These are phyloP conservation scores for Cryptococcus depauperatus DNA, from an alignment of 1,284 basidiomycete genomes.

Conservation along the genomic window DNA sequence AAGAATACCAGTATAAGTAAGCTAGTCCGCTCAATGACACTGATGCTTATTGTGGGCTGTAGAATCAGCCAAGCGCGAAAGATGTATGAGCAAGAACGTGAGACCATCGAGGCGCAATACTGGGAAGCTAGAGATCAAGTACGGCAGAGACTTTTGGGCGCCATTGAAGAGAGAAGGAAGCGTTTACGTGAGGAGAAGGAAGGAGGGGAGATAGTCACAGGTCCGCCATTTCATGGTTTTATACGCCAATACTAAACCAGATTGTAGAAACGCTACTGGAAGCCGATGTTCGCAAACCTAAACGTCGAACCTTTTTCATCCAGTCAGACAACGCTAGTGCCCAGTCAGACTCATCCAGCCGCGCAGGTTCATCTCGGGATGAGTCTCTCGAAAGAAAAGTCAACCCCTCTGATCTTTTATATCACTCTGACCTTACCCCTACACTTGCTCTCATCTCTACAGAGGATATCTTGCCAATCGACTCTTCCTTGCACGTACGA, in stretches of 20 bases:
- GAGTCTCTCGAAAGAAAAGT: constrained; percentile 15
- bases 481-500: constrained; percentile 35
- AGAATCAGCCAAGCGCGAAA: constrained; percentile 34
- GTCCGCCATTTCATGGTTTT: constrained; percentile 18
- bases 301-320: constrained; percentile 28
- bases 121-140: constrained; percentile 45
- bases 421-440: constrained; percentile 34
- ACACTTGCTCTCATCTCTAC: constrained; percentile 32
- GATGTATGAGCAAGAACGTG: constrained; percentile 48
- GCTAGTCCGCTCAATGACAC: constrained; percentile 6
- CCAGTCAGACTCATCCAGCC: not conserved
- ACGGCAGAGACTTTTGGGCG: constrained; percentile 44
- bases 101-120: constrained; percentile 48
- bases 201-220: constrained; percentile 47
- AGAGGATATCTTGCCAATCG: constrained; percentile 40
- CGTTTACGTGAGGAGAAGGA: constrained; percentile 50
- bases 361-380: not conserved
- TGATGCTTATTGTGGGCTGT: not conserved
- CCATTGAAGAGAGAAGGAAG: constrained; percentile 48
- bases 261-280: constrained; percentile 37
- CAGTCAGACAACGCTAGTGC: constrained; percentile 10
- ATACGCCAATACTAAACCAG: not conserved
- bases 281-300: constrained; percentile 33
- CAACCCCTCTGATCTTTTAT: constrained; percentile 31
- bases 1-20: constrained; percentile 47